Base-by-base conservation (phyloP, 139 green algal genomes). In the Picochlorum sp. region DNA sequence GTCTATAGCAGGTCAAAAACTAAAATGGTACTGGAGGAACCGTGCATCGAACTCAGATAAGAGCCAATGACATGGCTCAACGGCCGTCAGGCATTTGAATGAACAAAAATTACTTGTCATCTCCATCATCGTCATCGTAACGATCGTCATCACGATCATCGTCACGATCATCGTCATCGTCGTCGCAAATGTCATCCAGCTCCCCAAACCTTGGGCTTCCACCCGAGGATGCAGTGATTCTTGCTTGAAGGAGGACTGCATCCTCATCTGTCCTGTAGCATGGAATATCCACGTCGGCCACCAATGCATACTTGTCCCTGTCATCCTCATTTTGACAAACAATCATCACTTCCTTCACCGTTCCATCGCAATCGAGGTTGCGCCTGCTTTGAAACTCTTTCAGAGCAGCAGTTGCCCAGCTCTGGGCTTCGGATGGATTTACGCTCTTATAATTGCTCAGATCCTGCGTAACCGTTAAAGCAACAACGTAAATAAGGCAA, bases 331-430 rank as follows among this genome's bases (percentile, higher is more conserved):
- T 47, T n/a, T 47, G 18, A 47, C 39, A 47, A n/a, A 47, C 39
- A n/a, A 47, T 47, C 39, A 47, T 26, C 5, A 47, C 39, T 8
- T 47, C 39, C 20, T 47, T 47, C 18, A 47, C 39, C 7, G 39
- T 47, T n/a, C 39, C 39, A 3, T 47, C 39, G 12, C 39, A 47
- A n/a, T 47, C 39, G 18, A 47, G 22, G 9, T 14, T 10, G 20
- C 39, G 20, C 39, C 39, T 47, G 18, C 39, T 47, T 16, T 26
- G 20, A 20, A 47, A 47, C 39, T 47, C 39, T n/a, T 84, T 73
- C 26, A 60, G 2, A 12, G 50, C 5, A 51, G 32, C 43, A 29
- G 22, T 31, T 30, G 24, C 53, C 53, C 39, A 41, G 29, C 24
- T 12, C 1, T 30, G 13, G 24, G 53, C 39, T 26, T 47, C 39